A percentile compares a stretch with the other conserved stretches of the same genome.
Conservation (phyloP, 2,329 filamentous ascomycete genomes). For the Ceratocystis destructans region DNA sequence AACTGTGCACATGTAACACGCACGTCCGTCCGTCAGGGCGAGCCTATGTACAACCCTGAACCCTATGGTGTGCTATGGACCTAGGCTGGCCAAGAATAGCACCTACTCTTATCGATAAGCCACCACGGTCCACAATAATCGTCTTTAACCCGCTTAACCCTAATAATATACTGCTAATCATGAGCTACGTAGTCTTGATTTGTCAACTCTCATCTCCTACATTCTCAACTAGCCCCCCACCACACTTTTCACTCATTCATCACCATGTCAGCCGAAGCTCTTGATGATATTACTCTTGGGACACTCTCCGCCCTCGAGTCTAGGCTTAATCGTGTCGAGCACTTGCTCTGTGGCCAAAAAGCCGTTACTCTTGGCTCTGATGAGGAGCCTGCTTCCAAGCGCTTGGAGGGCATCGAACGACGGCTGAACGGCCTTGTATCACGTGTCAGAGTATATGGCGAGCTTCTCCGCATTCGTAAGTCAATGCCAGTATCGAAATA, state of each 20-base stretch:
- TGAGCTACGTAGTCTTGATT: neutral
- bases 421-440: slow-evolving; percentile 39
- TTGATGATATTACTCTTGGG: slow-evolving; percentile 38
- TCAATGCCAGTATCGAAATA: neutral
- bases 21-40: too few relatives aligned
- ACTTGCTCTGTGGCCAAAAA: slow-evolving; percentile 39
- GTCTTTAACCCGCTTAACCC: neutral
- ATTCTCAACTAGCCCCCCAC: neutral
- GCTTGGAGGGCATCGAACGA: slow-evolving; percentile 39
- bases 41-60: too few relatives aligned
- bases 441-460: slow-evolving; percentile 42
- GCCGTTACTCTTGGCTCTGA: slow-evolving; percentile 24
- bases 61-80: too few relatives aligned
- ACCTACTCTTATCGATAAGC: neutral
- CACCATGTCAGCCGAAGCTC: slow-evolving; percentile 28
- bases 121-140: neutral
- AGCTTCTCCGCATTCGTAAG: slow-evolving; percentile 48
- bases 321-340: slow-evolving; percentile 46
- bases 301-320: slow-evolving; percentile 45
- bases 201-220: neutral
- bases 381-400: slow-evolving; percentile 31
- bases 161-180: fast-evolving
- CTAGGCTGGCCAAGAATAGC: too few relatives aligned
- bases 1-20: neutral
- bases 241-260: neutral